Base-by-base conservation (phyloP, 441 rosid genomes). In the Viola pubescens region DNA sequence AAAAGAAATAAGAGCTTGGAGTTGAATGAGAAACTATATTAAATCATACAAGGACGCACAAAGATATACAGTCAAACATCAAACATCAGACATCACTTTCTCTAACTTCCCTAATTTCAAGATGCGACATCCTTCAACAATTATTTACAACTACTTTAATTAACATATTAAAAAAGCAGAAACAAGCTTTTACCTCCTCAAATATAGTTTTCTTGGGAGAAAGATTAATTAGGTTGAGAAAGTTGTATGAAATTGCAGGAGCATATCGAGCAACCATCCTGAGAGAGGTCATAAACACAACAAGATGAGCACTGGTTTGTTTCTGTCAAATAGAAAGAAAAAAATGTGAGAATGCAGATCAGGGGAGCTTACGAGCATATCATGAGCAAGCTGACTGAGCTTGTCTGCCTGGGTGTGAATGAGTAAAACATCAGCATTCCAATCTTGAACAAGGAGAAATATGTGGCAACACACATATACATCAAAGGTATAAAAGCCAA, bases 211-310 rank as follows among this genome's bases (percentile, higher is more conserved):
- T 65, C 46, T 68, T 67, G 39, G 71, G 65, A 52, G 70, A 73
- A 61, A 85, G 89, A 75, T 79, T 79, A 70, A 91, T 91, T 63
- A 94, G 98, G 76, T 88, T 87, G 62, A 94, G 94, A 75, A 90
- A 88, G 73, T 94, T 94, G 82, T 88, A 94, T 9, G 97, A 88
- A 74, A 94, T 78, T 63, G 97, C 92, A 40, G 99, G 89, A 9
- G 98, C 97, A 74, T 94, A 91, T 69, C 98, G 92, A 73, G 97
- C 99, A 78, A 94, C 83, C 97, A 91, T 94, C 86, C 99, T 94
- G 65, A 48, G 13, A 75, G 48, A 52, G 44, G 62, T 43, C 34
- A 26, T 16, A 26, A 38, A 37, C 3, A 49, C 26, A 42, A 68
- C 16, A 53, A 62, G 54, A 66, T 55, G 60, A 60, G 62, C 44